Evolutionary conservation across 2,329 filamentous ascomycete species (phyloP).

Genomic region (Lachnellula subtilissima): DNA sequence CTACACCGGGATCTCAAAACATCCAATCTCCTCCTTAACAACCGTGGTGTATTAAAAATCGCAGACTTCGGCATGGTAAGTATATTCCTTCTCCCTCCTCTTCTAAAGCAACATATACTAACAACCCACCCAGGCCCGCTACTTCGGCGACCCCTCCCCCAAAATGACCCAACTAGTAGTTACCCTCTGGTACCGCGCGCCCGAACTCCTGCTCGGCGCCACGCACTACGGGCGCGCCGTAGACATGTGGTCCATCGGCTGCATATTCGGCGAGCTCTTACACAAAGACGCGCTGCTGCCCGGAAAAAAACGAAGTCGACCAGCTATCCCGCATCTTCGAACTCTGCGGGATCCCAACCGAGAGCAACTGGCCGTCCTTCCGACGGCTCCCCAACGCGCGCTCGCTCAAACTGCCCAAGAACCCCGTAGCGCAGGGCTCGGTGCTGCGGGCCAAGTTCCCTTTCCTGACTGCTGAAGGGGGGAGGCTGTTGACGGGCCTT

Average conservation of each 20-base stretch:
- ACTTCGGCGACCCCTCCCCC: constrained; percentile 71
- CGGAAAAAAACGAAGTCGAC: constrained; percentile 88
- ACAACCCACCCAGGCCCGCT: constrained; percentile 39
- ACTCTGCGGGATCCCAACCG: constrained; percentile 79
- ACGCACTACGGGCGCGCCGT: constrained; percentile 69
- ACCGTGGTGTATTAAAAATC: constrained; percentile 89
- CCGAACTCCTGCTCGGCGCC: constrained; percentile 81
- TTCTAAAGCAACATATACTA: constrained; percentile 65
- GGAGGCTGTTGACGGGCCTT: constrained; percentile 62
- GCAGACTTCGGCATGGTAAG: constrained; percentile 97
- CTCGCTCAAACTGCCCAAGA: constrained; percentile 63
- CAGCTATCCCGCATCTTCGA: constrained; percentile 84
- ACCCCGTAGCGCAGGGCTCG: constrained; percentile 37
- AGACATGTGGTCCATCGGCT: constrained; percentile 95
- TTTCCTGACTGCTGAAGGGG: constrained; percentile 70
- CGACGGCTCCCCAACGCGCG: constrained; percentile 82
- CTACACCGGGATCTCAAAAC: constrained; percentile 92
- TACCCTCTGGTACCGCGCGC: constrained; percentile 93
- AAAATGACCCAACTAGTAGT: constrained; percentile 90
- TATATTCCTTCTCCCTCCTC: constrained; percentile 60
- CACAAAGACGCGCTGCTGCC: constrained; percentile 77
- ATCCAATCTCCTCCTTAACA: constrained; percentile 90
- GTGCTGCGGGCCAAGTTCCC: constrained; percentile 75
- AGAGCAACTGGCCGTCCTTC: constrained; percentile 81
- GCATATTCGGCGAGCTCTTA: constrained; percentile 90